Evolutionary conservation across 352 stramenopile species (phyloP).

Genomic region (Phytophthora citrophthora): DNA sequence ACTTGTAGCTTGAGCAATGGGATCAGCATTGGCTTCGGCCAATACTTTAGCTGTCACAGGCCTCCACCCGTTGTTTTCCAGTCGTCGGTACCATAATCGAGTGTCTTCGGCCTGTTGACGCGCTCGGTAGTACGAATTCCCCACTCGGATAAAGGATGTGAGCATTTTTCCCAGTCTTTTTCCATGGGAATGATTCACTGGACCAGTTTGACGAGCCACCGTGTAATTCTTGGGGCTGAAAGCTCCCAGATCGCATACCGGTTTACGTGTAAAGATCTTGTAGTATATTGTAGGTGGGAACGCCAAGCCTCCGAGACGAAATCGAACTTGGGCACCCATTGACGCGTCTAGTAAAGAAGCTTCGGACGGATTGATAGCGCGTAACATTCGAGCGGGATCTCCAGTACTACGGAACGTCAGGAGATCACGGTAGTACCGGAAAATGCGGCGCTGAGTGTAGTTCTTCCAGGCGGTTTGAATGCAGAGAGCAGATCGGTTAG

Average conservation of each 20-base stretch:
- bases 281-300: constrained; percentile 96
- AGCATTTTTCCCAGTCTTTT: constrained; percentile 13
- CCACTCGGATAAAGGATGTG: constrained; percentile 72
- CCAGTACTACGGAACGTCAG: constrained; percentile 81
- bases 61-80: constrained; percentile 93
- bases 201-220: constrained; percentile 42
- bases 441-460: constrained; percentile 82
- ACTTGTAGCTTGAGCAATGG: constrained; percentile 58
- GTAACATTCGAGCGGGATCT: constrained; percentile 81
- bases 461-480: constrained; percentile 75
- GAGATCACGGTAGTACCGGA: constrained; percentile 80
- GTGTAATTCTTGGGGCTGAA: constrained; percentile 93
- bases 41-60: constrained; percentile 87
- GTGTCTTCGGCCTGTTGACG: constrained; percentile 58
- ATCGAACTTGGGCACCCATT: constrained; percentile 85
- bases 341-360: constrained; percentile 78
- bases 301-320: constrained; percentile 83
- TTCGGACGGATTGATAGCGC: constrained; percentile 86
- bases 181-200: constrained; percentile 30
- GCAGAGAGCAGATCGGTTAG: constrained; percentile 46
- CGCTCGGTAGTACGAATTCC: constrained; percentile 72
- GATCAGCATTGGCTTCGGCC: constrained; percentile 62
- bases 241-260: constrained; percentile 89
- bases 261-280: constrained; percentile 91
- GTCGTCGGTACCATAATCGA: constrained; percentile 83